Base-by-base conservation (phyloP, 75 land plant genomes). In the Azolla pinnata region DNA sequence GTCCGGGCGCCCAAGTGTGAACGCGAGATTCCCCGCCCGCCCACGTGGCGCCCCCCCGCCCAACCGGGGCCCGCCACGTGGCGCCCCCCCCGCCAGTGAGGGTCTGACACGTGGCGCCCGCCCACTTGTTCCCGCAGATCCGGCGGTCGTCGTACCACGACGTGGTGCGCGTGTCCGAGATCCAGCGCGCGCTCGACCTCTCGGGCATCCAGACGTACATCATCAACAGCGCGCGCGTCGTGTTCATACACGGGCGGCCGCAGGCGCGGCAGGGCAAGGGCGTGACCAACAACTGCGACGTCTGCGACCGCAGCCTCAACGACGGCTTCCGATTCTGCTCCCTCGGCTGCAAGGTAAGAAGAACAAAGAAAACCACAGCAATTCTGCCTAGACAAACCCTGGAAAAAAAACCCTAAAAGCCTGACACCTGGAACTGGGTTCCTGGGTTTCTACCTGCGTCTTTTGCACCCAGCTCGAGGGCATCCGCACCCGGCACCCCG, bases 141-240 rank as follows among this genome's bases (percentile, higher is more conserved):
- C 71, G 87, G 71, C 57, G 84, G 33, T 84, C 87, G 0, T 84
- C 87, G 0, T 84, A 84, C 60, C 84, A 84, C 44, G 76, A 84
- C 33, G 87, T 84, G 51, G 72, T 84, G 12, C 55, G 87, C 61
- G 84, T 84, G 0, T 78, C 81, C 14, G 87, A 84, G 49, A 75
- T 84, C 29, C 78, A 79, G 56, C 81, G 74, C 67, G 73, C 66
- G 35, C 58, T 81, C 27, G 87, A 84, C 74, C 64, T 81, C 0
- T 64, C 72, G 2, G 56, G 73, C 29, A 75, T 84, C 4, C 87
- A 84, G 63, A 81, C 84, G 2, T 84, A 84, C 63, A 60, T 84
- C 4, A 84, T 84, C 65, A 84, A 84, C 71, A 84, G 87, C 34
- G 87, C 87, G n/a, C 79, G 73, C 64, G 83, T 84, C 38, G 81